These are phyloP conservation scores for Polytrichum formosum DNA, from an alignment of 225 moss, liverwort and hornwort species.

Conservation along the genomic window DNA sequence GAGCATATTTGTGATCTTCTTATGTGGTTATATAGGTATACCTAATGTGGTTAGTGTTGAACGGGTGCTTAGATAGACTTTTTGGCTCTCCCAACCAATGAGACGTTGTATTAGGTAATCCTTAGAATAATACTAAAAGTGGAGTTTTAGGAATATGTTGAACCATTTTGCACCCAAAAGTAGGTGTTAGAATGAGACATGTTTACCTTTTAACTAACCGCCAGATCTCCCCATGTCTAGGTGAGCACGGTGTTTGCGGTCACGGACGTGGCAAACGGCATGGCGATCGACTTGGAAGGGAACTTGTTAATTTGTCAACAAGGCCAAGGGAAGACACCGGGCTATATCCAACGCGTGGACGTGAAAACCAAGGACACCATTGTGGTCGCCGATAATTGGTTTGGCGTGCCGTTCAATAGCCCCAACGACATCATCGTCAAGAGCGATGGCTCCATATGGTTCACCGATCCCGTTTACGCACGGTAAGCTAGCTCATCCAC, in stretches of 20 bases:
- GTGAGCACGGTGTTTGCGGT: constrained; percentile 38
- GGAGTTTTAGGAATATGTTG: too few relatives aligned
- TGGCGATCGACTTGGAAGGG: constrained; percentile 59
- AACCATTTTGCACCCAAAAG: too few relatives aligned
- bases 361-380: constrained; percentile 35
- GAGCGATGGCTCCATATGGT: constrained; percentile 77
- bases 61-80: too few relatives aligned
- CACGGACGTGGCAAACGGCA: constrained; percentile 68
- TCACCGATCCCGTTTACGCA: constrained; percentile 67
- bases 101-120: too few relatives aligned
- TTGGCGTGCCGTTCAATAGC: constrained; percentile 60
- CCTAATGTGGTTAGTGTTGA: too few relatives aligned
- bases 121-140: too few relatives aligned
- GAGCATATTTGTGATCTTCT: too few relatives aligned
- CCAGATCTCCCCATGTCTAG: too few relatives aligned
- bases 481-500: constrained; percentile 19
- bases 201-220: too few relatives aligned
- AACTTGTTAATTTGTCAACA: constrained; percentile 65
- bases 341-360: constrained; percentile 59
- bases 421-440: constrained; percentile 73
- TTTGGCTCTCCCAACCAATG: too few relatives aligned
- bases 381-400: constrained; percentile 74
- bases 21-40: too few relatives aligned
- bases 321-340: constrained; percentile 42
- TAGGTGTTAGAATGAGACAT: too few relatives aligned